Evolutionary conservation across 2,329 filamentous ascomycete species (phyloP).

Genomic region (Apiospora saccharicola): DNA sequence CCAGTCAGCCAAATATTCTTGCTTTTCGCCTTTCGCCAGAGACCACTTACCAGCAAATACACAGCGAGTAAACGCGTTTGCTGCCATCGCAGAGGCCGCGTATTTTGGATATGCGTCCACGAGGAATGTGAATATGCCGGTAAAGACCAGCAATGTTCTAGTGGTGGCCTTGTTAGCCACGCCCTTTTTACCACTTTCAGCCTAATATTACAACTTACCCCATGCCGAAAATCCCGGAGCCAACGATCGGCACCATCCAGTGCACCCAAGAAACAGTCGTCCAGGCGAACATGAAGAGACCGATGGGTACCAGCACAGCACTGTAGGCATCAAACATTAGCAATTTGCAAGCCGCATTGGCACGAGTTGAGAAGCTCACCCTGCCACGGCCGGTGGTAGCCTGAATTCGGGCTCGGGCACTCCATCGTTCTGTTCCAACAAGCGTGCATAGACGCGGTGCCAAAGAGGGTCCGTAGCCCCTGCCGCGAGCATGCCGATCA

Average conservation of each 20-base stretch:
- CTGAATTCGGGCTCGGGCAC: slow-evolving; percentile 86
- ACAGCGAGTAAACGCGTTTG: slow-evolving; percentile 82
- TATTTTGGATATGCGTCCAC: slow-evolving; percentile 81
- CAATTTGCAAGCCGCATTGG: neutral
- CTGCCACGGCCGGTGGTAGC: slow-evolving; percentile 76
- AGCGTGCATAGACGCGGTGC: slow-evolving; percentile 63
- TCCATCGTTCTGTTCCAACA: slow-evolving; percentile 61
- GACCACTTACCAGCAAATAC: slow-evolving; percentile 69
- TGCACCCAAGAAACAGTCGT: slow-evolving; percentile 77
- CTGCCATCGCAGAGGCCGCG: slow-evolving; percentile 80
- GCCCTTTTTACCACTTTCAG: neutral
- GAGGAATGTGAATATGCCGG: slow-evolving; percentile 79
- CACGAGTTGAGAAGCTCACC: slow-evolving; percentile 42
- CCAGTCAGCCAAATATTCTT: neutral
- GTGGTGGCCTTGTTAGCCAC: neutral
- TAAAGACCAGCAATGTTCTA: slow-evolving; percentile 80
- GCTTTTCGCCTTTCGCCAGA: neutral
- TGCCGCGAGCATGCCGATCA: slow-evolving; percentile 72
- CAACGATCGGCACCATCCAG: slow-evolving; percentile 80
- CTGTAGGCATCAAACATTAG: neutral
- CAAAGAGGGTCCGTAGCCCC: slow-evolving; percentile 71
- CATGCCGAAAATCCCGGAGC: slow-evolving; percentile 72
- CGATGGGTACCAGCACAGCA: slow-evolving; percentile 78
- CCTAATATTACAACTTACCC: slow-evolving; percentile 60
- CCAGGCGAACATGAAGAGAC: slow-evolving; percentile 91